Conservation (phyloP, 2,329 filamentous ascomycete genomes). For the Zopfia rhizophila region DNA sequence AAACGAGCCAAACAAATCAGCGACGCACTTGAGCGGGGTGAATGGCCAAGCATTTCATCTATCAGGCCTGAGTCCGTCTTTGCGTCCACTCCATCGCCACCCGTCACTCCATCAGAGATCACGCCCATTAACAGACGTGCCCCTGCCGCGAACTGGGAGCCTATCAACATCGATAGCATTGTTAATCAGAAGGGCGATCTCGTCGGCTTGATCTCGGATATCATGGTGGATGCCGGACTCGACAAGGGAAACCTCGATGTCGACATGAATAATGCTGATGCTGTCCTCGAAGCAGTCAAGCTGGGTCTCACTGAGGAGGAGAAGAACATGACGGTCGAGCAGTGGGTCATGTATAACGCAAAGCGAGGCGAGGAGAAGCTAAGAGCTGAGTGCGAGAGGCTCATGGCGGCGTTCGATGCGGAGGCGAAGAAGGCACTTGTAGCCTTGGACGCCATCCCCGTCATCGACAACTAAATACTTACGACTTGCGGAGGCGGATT, state of each 20-base stretch:
- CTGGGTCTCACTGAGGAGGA: constrained; percentile 77
- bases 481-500: no score
- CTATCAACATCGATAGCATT: constrained; percentile 79
- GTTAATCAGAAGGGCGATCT: constrained; percentile 56
- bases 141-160: constrained; percentile 69
- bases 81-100: constrained; percentile 30
- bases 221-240: constrained; percentile 42
- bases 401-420: constrained; percentile 84
- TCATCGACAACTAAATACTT: no score
- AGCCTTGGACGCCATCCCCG: constrained; percentile 79
- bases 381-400: constrained; percentile 80
- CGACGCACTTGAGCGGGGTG: no score
- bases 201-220: constrained; percentile 34
- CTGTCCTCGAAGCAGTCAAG: constrained; percentile 62
- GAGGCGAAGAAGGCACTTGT: constrained; percentile 83
- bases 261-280: constrained; percentile 34
- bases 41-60: no score
- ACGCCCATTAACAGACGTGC: constrained; percentile 69
- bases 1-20: constrained; percentile 1
- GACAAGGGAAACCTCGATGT: constrained; percentile 38
- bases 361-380: constrained; percentile 81
- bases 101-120: constrained; percentile 59
- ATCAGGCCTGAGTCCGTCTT: constrained; percentile 3
- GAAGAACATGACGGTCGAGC: constrained; percentile 89
- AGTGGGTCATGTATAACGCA: constrained; percentile 90